Percentiles rank a stretch among this genome's conserved stretches.
Evolutionary conservation across 768 basidiomycete species (phyloP).

Genomic region (Russula sp.): DNA sequence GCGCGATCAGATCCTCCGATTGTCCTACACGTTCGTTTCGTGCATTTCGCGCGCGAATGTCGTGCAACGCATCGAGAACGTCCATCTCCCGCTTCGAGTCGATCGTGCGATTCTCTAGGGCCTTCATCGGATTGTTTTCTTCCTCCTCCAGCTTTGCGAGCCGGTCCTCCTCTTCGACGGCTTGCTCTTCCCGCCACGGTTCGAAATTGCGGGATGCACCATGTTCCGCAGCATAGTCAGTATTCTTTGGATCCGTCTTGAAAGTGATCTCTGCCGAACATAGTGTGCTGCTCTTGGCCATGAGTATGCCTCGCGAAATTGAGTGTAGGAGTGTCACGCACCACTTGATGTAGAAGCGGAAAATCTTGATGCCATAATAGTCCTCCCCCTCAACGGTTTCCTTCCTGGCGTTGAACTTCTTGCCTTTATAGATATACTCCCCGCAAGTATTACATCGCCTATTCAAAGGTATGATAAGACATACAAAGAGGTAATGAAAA

Average conservation of each 20-base stretch:
- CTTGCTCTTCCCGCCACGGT: conserved; percentile 85
- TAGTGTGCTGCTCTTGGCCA: conserved; percentile 51
- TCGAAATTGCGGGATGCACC: conserved; percentile 98
- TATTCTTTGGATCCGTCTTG: conserved; percentile 99
- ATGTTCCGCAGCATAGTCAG: conserved; percentile 89
- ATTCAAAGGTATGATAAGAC: conserved; percentile 8
- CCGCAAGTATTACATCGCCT: conserved; percentile 95
- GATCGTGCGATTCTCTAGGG: conserved; percentile 83
- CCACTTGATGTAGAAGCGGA: conserved; percentile 92
- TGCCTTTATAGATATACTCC: conserved; percentile 98
- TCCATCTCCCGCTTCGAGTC: conserved; percentile 99
- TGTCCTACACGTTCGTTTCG: conserved; percentile 83
- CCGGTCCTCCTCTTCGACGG: conserved; percentile 74
- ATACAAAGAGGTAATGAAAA: neutral
- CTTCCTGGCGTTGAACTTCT: conserved; percentile 99
- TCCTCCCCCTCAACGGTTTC: conserved; percentile 97
- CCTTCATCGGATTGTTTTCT: conserved; percentile 97
- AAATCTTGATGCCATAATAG: conserved; percentile 97
- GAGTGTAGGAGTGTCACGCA: conserved; percentile 33
- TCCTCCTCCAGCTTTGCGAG: conserved; percentile 83
- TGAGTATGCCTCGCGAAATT: conserved; percentile 20
- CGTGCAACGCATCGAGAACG: conserved; percentile 90
- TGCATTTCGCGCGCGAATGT: conserved; percentile 80
- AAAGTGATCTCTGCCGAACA: conserved; percentile 99
- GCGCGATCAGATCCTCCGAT: conserved; percentile 57